Conservation (phyloP, 805 yeast species). For the Suhomyces faveliae region DNA sequence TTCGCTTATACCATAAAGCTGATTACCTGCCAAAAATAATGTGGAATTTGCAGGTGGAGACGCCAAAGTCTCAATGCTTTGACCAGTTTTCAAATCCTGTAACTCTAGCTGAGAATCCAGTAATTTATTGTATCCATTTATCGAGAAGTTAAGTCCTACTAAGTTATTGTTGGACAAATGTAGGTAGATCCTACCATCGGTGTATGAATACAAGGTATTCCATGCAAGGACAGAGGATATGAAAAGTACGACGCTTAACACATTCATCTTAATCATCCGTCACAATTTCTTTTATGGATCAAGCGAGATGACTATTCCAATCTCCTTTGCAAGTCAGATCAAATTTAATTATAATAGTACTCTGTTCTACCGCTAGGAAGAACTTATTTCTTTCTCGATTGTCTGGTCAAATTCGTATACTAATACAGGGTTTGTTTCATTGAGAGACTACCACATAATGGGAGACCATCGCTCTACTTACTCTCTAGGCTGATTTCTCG, state of each 20-base stretch:
- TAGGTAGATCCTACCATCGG: slow-evolving; percentile 33
- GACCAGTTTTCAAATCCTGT: slow-evolving; percentile 18
- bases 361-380: not conserved
- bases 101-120: slow-evolving; percentile 8
- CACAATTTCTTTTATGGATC: too few species aligned
- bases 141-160: slow-evolving; percentile 34
- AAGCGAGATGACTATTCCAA: not conserved
- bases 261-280: not conserved
- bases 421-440: not conserved
- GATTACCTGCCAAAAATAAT: slow-evolving; percentile 26
- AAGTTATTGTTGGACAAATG: slow-evolving; percentile 38
- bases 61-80: slow-evolving; percentile 19
- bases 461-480: not conserved
- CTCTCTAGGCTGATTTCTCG: not conserved
- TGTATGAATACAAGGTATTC: slow-evolving; percentile 37
- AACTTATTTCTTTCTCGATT: not conserved
- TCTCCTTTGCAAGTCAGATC: not conserved
- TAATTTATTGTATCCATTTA: slow-evolving; percentile 24
- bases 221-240: slow-evolving; percentile 14
- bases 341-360: not conserved
- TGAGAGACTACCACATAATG: not conserved
- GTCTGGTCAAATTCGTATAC: not conserved
- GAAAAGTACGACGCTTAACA: not conserved
- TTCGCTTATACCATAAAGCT: slow-evolving; percentile 30
- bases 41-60: slow-evolving; percentile 35